Evolutionary conservation across 2,329 filamentous ascomycete genomes (phyloP).

Genomic region (Furcasterigmium sp.): DNA sequence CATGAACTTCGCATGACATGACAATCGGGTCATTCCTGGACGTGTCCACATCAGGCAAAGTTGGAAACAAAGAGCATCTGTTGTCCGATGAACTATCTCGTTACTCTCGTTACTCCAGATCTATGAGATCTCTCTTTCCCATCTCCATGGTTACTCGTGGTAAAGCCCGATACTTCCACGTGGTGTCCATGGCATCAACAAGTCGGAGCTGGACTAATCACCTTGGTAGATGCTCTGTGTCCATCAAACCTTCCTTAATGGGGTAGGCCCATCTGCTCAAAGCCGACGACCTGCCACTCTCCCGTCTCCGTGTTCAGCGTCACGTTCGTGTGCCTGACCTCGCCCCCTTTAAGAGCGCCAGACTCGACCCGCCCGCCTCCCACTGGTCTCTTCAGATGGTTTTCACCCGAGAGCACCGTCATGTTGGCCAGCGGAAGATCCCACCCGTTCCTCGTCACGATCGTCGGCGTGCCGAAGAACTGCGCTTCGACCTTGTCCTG

Average conservation of each 20-base stretch:
- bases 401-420: slow-evolving; percentile 57
- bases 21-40: neutral
- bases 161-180: too few species aligned
- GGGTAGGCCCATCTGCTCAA: slow-evolving; percentile 14
- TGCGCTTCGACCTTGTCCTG: slow-evolving; percentile 51
- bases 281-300: slow-evolving; percentile 17
- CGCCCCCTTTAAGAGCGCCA: slow-evolving; percentile 46
- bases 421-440: slow-evolving; percentile 67
- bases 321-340: slow-evolving; percentile 43
- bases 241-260: too few species aligned
- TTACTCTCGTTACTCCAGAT: neutral
- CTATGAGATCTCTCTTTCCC: neutral
- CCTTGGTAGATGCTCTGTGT: too few species aligned
- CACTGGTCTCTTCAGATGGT: slow-evolving; percentile 42
- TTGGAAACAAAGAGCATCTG: neutral
- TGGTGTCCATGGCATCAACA: too few species aligned
- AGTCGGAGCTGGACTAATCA: too few species aligned
- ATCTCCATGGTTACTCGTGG: too few species aligned
- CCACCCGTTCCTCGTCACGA: slow-evolving; percentile 52
- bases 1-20: neutral
- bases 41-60: neutral
- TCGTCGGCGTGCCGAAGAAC: slow-evolving; percentile 48
- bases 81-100: neutral
- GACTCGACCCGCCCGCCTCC: slow-evolving; percentile 40
- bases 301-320: slow-evolving; percentile 28